Evolutionary conservation across 768 basidiomycete species (phyloP), one percentile per base, ranked within the genome.

Genomic region (Dacryopinax primogenitus): DNA sequence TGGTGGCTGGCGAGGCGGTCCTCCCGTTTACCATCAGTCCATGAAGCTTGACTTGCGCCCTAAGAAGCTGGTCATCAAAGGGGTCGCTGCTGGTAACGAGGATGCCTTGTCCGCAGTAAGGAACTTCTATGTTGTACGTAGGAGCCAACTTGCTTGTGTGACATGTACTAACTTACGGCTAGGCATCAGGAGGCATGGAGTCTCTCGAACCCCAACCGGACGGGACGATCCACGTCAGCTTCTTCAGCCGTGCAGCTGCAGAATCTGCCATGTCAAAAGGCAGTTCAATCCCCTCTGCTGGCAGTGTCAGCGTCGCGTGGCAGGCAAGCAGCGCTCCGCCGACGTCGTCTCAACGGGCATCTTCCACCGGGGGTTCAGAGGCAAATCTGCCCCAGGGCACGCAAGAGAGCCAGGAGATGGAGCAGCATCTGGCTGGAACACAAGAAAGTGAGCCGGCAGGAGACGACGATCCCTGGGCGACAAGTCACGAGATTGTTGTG

Each of bases 21-120:
- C 83, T 51, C 79, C 84, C 11, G 68, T 65, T 34, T 51, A 66
- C 16, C 81, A 86, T 41, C 77, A 79, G 11, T 91, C 85, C 70
- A 88, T 95, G 87, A 88, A 88, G 72, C 82, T 96, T 32, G 92
- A 96, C 74, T 92, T 93, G 71, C 84, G 92, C 18, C 88, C 92
- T 11, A 88, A 85, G 77, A 86, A 83, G 74, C 76, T 96, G 26
- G 75, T 87, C 23, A 78, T 96, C 32, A 86, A 89, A 71, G 88
- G 86, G 36, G 83, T 82, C 9, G 74, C 72, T 18, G 75, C 78
- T 35, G 79, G 81, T 21, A 78, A 78, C n/a, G 77, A 78, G 33
- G 66, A 66, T 3, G 72, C 71, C 4, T 67, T 84, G 33, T 83
- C 86, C 67, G 80, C 82, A 4, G 76, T 93, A 66, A 83, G 82